A percentile compares a stretch with the other conserved stretches of the same genome.
Conservation (phyloP, 2,329 filamentous ascomycete species). For the Colletotrichum kahawae region DNA sequence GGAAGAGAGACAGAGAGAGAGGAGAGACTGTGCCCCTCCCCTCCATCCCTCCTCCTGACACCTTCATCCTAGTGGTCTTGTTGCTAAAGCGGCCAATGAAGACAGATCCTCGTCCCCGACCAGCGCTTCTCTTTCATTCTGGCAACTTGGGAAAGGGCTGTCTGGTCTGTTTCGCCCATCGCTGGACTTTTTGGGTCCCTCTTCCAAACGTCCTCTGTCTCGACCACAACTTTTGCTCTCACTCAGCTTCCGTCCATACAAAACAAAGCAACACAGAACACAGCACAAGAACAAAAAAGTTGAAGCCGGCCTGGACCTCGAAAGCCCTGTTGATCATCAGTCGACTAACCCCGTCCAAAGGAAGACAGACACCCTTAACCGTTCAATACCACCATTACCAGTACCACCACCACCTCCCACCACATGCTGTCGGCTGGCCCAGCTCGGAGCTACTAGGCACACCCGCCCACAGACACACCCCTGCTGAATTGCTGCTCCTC, state of each 20-base stretch:
- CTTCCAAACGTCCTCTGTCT: constrained; percentile 12
- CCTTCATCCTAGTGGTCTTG: constrained; percentile 15
- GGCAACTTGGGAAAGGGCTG: constrained; percentile 9
- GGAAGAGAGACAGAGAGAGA: neutral
- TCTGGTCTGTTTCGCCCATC: constrained; percentile 19
- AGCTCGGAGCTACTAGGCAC: constrained; percentile 20
- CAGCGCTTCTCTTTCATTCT: constrained; percentile 13
- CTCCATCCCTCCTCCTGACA: constrained; percentile 16
- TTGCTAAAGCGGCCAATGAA: constrained; percentile 12
- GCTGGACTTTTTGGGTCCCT: constrained; percentile 3
- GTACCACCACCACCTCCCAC: constrained; percentile 10
- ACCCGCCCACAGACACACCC: constrained; percentile 25
- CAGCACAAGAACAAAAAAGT: neutral
- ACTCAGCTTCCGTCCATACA: neutral
- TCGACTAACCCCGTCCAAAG: constrained; percentile 6
- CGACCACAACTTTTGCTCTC: constrained; percentile 20
- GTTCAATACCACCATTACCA: constrained; percentile 16
- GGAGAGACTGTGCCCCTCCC: constrained; percentile 1
- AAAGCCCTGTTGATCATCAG: constrained; percentile 15
- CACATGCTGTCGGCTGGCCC: constrained; percentile 20
- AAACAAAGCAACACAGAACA: neutral
- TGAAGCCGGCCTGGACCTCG: constrained; percentile 16
- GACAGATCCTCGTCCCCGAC: constrained; percentile 14
- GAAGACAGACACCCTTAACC: neutral
- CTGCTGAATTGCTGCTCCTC: constrained; percentile 24